Evolutionary conservation across 257 asterid genomes (phyloP), one percentile per base, ranked within the genome.

Genomic region (Solanum pimpinellifolium): DNA sequence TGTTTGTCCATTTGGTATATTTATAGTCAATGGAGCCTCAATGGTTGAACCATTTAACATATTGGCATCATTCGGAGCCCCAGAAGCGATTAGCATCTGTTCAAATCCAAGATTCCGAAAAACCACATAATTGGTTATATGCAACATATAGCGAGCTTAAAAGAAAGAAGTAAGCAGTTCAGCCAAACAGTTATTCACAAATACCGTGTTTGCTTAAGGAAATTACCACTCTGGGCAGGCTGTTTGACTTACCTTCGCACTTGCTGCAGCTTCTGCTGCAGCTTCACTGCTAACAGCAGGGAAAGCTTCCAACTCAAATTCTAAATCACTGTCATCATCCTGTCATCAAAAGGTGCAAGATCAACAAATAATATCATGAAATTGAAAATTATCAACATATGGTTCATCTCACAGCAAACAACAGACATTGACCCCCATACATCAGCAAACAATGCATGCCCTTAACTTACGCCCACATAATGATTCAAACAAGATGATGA

Each of bases 241-340:
- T 27, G 15, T 85, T 46, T 72, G 49, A 29, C 80, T 70, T 87
- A 93, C 99, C 92, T 94, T 96, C 62, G 93, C 99, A 89, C 92
- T 93, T 18, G 99, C 98, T 8, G 95, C 90, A 73, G 98, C 98
- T 91, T 95, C 99, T 6, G 92, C 89, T 33, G 93, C 89, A 86
- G 95, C 92, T 87, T 96, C 98, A 56, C 92, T 93, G 31, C 95
- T 91, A 35, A 91, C 92, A 21, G 93, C 82, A 78, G 99, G 98
- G 86, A 89, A 91, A 89, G 94, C 92, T 68, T 95, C 98, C 90
- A 91, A 85, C 76, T 94, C 98, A 88, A 88, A 88, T 70, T 96
- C 99, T 66, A 95, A 88, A 89, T 96, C 98, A 91, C 99, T 96
- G 56, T 93, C 95, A 85, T 94, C 98, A 90, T 94, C 98, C 98